phyloP scores from a whole-genome alignment of 805 yeast species.

The Metschnikowia similis region DNA sequence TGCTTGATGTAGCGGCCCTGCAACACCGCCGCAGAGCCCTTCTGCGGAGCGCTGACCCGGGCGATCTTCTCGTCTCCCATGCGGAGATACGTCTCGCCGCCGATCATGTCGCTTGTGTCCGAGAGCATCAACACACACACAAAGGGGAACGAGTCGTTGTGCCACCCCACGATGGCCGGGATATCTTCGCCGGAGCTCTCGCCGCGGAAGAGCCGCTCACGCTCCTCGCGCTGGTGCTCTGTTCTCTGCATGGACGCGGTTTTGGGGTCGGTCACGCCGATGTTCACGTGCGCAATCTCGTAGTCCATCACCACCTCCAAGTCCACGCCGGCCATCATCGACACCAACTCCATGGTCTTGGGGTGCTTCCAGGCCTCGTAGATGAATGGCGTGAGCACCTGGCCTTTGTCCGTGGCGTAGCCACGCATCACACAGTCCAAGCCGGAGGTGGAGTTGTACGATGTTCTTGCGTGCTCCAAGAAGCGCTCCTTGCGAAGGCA shows the following conservation, averaged over 20 bases:
- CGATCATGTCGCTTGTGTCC: conserved; percentile 54
- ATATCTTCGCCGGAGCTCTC: conserved; percentile 32
- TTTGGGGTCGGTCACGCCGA: conserved; percentile 41
- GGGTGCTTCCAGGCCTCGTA: conserved; percentile 59
- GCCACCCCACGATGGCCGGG: conserved; percentile 62
- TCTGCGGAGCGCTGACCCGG: conserved; percentile 15
- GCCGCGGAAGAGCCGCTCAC: conserved; percentile 11
- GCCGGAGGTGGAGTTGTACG: conserved; percentile 44
- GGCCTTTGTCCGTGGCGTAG: conserved; percentile 33
- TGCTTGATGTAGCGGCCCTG: conserved; percentile 20
- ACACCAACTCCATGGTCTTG: conserved; percentile 47
- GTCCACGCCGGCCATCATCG: conserved; percentile 57
- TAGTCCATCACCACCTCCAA: conserved; percentile 53
- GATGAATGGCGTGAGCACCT: conserved; percentile 44
- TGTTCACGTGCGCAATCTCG: conserved; percentile 52
- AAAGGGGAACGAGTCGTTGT: conserved; percentile 58
- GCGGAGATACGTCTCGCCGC: conserved; percentile 56
- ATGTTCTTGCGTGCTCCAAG: conserved; percentile 40
- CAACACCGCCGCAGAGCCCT: conserved; percentile 18
- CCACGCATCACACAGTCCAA: conserved; percentile 51
- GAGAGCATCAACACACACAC: conserved; percentile 62
- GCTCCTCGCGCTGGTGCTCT: conserved; percentile 5
- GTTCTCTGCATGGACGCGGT: conserved; percentile 29
- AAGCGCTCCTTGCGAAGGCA: conserved; percentile 45
- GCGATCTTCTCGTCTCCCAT: conserved; percentile 31